Evolutionary conservation across 257 asterid species (phyloP).

Genomic region (Plantago elongata): DNA sequence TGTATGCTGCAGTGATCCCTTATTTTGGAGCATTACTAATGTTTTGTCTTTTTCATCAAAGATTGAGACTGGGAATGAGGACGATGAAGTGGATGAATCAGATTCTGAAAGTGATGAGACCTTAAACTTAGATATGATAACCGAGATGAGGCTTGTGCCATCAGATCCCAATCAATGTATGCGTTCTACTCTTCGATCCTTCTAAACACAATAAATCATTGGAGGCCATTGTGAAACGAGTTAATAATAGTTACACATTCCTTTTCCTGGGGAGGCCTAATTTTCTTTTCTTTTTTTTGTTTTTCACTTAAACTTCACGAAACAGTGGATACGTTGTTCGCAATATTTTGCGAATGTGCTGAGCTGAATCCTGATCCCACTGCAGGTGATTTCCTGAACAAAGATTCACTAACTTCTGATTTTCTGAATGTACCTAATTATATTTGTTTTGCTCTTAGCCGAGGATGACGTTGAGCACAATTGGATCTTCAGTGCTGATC

Average conservation of each 20-base stretch:
- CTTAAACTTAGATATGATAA: constrained; percentile 56
- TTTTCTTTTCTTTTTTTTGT: not conserved
- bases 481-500: constrained; percentile 85
- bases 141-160: constrained; percentile 91
- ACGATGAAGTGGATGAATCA: constrained; percentile 59
- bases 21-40: not conserved
- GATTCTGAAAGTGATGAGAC: constrained; percentile 52
- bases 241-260: no score
- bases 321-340: constrained; percentile 76
- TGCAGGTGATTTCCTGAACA: constrained; percentile 36
- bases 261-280: constrained; percentile 2
- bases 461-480: constrained; percentile 67
- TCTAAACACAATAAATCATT: not conserved
- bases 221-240: no score
- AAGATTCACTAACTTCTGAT: not conserved
- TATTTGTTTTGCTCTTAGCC: constrained; percentile 21
- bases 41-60: constrained; percentile 25
- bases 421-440: not conserved
- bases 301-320: constrained; percentile 2
- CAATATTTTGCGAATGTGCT: constrained; percentile 87
- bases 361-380: constrained; percentile 89
- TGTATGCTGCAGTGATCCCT: not conserved
- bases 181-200: not conserved
- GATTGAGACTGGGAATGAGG: constrained; percentile 80
- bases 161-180: constrained; percentile 76